Base-by-base conservation (phyloP, 495 filamentous ascomycete species). In the Letharia lupina region DNA sequence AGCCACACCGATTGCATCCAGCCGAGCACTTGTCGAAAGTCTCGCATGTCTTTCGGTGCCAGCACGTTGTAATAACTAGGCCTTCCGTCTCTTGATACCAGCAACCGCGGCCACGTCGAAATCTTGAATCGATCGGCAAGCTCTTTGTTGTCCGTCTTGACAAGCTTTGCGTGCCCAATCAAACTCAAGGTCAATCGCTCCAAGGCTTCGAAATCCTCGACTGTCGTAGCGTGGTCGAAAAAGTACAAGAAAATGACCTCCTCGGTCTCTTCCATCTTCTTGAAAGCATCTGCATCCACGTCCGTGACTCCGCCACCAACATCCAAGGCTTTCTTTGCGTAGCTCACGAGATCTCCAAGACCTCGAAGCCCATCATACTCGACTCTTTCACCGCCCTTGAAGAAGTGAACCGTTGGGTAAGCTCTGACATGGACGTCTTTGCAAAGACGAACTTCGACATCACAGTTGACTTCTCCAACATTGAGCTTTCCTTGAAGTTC, bases 1-100 rank as follows among this genome's bases (percentile, higher is more conserved):
- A 96, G 82, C 95, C 95, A 98, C 33, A 96, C 91, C 28, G 85
- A 89, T 68, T 88, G 88, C 93, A 98, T 97, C 94, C 94, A 98
- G 65, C 80, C 80, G 4, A 96, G 82, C 23, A 98, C 83, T 72
- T 87, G 82, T 41, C 85, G 82, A 66, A 87, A 87, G 68, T 98
- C 91, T 57, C 94, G 85, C 89, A 96, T 96, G 64, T 96, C 90
- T 68, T 86, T 83, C 3, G 94, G 94, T 2, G 89, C 84, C 28
- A 98, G 80, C 20, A 86, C 88, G 45, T 83, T 87, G 76, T 94
- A 98, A 73, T 96, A 96, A 12, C 85, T 94, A 60, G 93, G 87
- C 15, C 89, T 85, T 12, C 91, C 91, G 74, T 97, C 92, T 60
- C 94, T 83, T 45, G 91, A 91, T 9, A 96, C 94, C 60, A 98